These are phyloP conservation scores for Serpula lacrymans DNA, from an alignment of 768 basidiomycete species.

Conservation along the genomic window DNA sequence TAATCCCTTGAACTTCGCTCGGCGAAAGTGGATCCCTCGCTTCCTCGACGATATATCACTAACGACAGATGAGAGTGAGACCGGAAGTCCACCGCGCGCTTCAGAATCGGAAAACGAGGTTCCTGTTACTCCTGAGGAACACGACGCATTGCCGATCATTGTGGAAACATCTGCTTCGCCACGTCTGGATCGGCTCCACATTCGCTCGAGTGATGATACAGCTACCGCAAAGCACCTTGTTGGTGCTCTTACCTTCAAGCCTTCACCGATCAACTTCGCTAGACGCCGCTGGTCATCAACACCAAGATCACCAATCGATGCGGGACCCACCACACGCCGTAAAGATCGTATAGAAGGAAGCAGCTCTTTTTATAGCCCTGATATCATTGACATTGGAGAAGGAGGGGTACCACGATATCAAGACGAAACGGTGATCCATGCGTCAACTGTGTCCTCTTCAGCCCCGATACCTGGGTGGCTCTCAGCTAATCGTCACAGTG, in stretches of 20 bases:
- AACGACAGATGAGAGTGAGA: slow-evolving; percentile 31
- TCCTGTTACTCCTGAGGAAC: slow-evolving; percentile 59
- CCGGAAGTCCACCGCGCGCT: slow-evolving; percentile 35
- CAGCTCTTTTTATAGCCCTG: too few species aligned
- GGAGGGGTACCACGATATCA: too few species aligned
- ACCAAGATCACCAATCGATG: slow-evolving; percentile 31
- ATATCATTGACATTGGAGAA: too few species aligned
- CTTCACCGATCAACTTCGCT: slow-evolving; percentile 62
- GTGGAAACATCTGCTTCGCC: slow-evolving; percentile 12
- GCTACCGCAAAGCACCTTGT: slow-evolving; percentile 21
- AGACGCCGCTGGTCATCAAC: slow-evolving; percentile 56
- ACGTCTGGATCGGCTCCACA: slow-evolving; percentile 10
- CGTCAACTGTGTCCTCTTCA: too few species aligned
- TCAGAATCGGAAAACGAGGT: slow-evolving; percentile 46
- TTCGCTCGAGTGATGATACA: slow-evolving; percentile 2
- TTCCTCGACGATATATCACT: slow-evolving; percentile 31
- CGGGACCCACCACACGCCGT: slow-evolving; percentile 30
- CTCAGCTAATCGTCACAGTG: too few species aligned
- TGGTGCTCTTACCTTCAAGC: slow-evolving; percentile 51
- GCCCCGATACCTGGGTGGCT: too few species aligned
- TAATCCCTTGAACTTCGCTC: slow-evolving; percentile 58
- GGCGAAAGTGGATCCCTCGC: slow-evolving; percentile 52
- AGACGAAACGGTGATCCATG: too few species aligned
- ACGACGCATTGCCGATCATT: slow-evolving; percentile 38
- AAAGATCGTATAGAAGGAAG: slow-evolving; percentile 33